Evolutionary conservation across 768 basidiomycete species (phyloP).

Genomic region (Ephemerocybe angulata): DNA sequence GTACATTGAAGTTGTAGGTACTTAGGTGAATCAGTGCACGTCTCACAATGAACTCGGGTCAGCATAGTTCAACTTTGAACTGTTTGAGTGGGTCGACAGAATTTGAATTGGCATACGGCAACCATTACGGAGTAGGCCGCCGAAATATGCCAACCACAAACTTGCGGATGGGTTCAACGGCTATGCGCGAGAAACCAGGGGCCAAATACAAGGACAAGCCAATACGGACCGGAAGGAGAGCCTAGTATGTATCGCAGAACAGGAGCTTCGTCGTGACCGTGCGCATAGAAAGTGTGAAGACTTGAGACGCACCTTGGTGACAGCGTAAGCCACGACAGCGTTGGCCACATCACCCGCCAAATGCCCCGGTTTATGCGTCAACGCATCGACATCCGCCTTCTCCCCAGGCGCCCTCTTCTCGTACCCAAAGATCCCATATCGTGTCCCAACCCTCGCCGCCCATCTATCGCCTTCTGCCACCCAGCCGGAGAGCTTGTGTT

Average conservation of each 20-base stretch:
- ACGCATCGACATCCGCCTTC: slow-evolving; percentile 21
- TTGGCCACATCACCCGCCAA: slow-evolving; percentile 79
- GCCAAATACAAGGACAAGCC: slow-evolving; percentile 69
- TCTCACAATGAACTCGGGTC: no score
- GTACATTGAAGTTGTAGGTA: no score
- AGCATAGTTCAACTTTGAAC: no score
- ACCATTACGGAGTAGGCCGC: no score
- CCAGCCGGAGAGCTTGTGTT: slow-evolving; percentile 50
- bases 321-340: slow-evolving; percentile 75
- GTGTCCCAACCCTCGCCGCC: slow-evolving; percentile 65
- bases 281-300: background rate
- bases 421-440: slow-evolving; percentile 81
- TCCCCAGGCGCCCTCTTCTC: slow-evolving; percentile 44
- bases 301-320: slow-evolving; percentile 60
- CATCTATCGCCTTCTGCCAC: slow-evolving; percentile 73
- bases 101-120: no score
- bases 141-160: slow-evolving; percentile 2
- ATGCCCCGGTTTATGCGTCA: slow-evolving; percentile 29
- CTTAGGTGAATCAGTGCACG: no score
- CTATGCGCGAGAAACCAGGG: slow-evolving; percentile 63
- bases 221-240: slow-evolving; percentile 68
- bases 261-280: no score
- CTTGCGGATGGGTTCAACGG: slow-evolving; percentile 59
- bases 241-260: slow-evolving; percentile 37
- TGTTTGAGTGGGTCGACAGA: no score